Base-by-base conservation (phyloP, 164 flowering plant species). In the Euptelea pleiosperma region DNA sequence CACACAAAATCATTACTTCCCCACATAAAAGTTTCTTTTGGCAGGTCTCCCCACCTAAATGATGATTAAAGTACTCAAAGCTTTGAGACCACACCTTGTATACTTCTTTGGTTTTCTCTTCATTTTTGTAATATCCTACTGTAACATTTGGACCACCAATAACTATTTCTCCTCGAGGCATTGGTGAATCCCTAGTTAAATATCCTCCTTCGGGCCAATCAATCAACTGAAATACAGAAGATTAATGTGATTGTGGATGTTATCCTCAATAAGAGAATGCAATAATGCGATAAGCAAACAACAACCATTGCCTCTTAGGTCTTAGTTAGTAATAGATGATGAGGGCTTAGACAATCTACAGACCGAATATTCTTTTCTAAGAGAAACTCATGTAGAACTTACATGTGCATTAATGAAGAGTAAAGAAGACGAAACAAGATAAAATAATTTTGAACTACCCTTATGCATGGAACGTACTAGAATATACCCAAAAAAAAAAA, bases 121-220 rank as follows among this genome's bases (percentile, higher is more conserved):
- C 87, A 66, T 86, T 86, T 57, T 91, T 91, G 73, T 88, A 93
- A 68, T 93, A 93, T 51, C 99, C 99, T 64, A 77, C 52, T 2
- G 99, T 93, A 22, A 93, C 93, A 80, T 77, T 86, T 53, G 99
- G 96, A 62, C 99, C 99, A 58, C 97, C 97, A 57, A 93, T 70
- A 29, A 90, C 84, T 57, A 90, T 90, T 75, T 93, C 99, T 21
- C 99, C 99, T 26, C 99, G 87, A 57, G 96, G 96, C 89, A 77
- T 86, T 55, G 96, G 97, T 47, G 80, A 69, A 72, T 93, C 95
- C 45, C 69, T 80, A 15, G 67, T 73, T 64, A 80, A 66, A 72
- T 93, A 93, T 60, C 96, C 97, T 60, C 99, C 97, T 65, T 91
- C 97, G 40, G 87, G 73, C 97, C 99, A 93, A 75, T 93, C 88